Percentiles rank a stretch among this genome's conserved stretches.
Conservation (phyloP, 2,329 filamentous ascomycete species). For the Colletotrichum aenigma region DNA sequence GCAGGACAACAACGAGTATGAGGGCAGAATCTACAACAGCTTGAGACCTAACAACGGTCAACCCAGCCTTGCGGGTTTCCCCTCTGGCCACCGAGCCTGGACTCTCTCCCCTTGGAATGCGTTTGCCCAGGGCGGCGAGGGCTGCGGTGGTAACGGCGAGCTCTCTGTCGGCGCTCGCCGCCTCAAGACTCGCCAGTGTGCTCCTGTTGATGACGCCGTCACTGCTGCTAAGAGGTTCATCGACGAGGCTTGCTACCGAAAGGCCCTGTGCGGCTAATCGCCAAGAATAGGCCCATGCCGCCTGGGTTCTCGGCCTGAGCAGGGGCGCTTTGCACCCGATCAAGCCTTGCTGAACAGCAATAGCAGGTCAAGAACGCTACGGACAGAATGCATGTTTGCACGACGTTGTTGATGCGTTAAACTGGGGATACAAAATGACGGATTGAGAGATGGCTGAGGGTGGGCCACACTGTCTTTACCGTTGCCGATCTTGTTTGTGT, state of each 20-base stretch:
- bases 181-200: not conserved
- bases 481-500: not conserved
- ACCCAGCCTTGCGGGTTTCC: not conserved
- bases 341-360: rapidly evolving
- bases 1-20: not conserved
- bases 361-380: not conserved
- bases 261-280: not conserved
- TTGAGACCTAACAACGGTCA: not conserved
- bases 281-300: too few relatives aligned
- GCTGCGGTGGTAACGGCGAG: not conserved
- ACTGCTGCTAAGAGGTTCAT: not conserved
- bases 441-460: not conserved
- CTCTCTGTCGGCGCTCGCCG: not conserved
- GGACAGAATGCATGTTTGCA: too few relatives aligned
- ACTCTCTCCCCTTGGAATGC: not conserved
- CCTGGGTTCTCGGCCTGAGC: too few relatives aligned
- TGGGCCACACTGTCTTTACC: not conserved
- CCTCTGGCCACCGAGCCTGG: not conserved
- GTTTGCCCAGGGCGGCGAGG: not conserved
- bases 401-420: not conserved
- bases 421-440: not conserved
- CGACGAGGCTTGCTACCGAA: not conserved
- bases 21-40: not conserved
- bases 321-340: not conserved
- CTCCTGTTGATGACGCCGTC: not conserved